Evolutionary conservation across 441 rosid genomes (phyloP).

Genomic region (Mallotus repandus): DNA sequence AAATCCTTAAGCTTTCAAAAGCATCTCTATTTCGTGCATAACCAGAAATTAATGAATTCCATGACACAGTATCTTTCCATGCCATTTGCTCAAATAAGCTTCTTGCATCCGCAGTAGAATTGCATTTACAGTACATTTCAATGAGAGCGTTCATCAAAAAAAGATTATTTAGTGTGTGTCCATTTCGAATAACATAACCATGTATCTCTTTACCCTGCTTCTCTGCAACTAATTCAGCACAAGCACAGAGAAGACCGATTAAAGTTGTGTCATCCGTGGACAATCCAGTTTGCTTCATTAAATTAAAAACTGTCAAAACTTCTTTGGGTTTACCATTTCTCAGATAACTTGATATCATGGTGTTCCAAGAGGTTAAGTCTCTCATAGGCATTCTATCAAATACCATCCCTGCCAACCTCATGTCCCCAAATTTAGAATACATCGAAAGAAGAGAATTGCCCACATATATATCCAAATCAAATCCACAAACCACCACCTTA

Average conservation of each 20-base stretch:
- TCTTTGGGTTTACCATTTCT: slow-evolving; percentile 22
- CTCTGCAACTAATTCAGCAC: slow-evolving; percentile 56
- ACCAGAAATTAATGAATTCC: slow-evolving; percentile 44
- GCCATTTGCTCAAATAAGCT: slow-evolving; percentile 30
- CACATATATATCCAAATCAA: slow-evolving; percentile 50
- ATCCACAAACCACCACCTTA: slow-evolving; percentile 51
- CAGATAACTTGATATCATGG: slow-evolving; percentile 29
- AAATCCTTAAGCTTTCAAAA: slow-evolving; percentile 29
- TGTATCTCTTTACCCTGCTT: slow-evolving; percentile 45
- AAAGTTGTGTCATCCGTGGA: slow-evolving; percentile 46
- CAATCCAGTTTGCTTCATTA: slow-evolving; percentile 35
- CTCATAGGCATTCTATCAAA: slow-evolving; percentile 36
- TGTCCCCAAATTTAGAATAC: slow-evolving; percentile 49
- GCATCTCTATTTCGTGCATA: slow-evolving; percentile 30
- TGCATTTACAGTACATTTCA: slow-evolving; percentile 77
- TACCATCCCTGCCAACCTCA: slow-evolving; percentile 43
- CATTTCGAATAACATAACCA: slow-evolving; percentile 35
- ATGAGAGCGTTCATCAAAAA: slow-evolving; percentile 66
- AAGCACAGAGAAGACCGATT: slow-evolving; percentile 59
- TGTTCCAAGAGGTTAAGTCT: slow-evolving; percentile 39
- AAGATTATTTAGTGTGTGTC: slow-evolving; percentile 15
- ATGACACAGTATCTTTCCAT: slow-evolving; percentile 36
- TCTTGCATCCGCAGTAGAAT: slow-evolving; percentile 37
- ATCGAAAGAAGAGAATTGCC: slow-evolving; percentile 53
- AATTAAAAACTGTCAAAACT: slow-evolving; percentile 25